Percentiles rank a stretch among this genome's conserved stretches.
phyloP scores from a whole-genome alignment of 2,329 filamentous ascomycete species.

The Ophiostoma ulmi region DNA sequence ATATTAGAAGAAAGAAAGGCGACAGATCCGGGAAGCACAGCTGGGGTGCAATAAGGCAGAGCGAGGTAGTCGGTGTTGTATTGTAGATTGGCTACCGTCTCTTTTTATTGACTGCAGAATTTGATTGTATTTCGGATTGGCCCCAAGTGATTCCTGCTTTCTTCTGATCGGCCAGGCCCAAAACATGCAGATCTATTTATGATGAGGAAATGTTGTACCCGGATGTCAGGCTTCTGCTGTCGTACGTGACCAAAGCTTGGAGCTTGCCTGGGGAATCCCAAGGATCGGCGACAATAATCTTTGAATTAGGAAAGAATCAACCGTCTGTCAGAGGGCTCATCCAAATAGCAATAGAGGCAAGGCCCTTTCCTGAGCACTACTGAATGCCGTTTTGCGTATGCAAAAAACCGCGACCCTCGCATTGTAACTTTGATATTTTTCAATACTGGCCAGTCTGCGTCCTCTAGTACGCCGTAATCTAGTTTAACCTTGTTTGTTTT shows the following conservation, averaged over 20 bases:
- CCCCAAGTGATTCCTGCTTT: neutral
- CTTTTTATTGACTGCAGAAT: neutral
- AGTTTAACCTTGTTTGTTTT: conserved; percentile 3
- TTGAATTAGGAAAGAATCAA: neutral
- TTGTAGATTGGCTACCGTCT: neutral
- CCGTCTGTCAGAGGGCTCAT: neutral
- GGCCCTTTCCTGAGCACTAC: neutral
- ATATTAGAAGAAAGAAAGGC: neutral
- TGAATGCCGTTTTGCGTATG: neutral
- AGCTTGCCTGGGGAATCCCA: neutral
- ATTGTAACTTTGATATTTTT: neutral
- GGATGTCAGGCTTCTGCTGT: neutral
- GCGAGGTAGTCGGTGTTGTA: neutral
- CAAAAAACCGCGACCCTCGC: neutral
- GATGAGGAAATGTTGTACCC: neutral
- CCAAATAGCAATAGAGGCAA: neutral
- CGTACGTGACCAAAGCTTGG: neutral
- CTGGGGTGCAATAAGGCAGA: neutral
- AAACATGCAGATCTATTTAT: neutral
- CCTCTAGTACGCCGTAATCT: neutral
- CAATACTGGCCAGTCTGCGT: neutral
- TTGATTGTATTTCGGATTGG: neutral
- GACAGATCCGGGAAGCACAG: neutral
- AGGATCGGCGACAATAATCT: neutral
- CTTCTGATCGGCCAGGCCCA: neutral